These are phyloP conservation scores for Withania somnifera DNA, from an alignment of 305 asterid genomes.

Conservation along the genomic window DNA sequence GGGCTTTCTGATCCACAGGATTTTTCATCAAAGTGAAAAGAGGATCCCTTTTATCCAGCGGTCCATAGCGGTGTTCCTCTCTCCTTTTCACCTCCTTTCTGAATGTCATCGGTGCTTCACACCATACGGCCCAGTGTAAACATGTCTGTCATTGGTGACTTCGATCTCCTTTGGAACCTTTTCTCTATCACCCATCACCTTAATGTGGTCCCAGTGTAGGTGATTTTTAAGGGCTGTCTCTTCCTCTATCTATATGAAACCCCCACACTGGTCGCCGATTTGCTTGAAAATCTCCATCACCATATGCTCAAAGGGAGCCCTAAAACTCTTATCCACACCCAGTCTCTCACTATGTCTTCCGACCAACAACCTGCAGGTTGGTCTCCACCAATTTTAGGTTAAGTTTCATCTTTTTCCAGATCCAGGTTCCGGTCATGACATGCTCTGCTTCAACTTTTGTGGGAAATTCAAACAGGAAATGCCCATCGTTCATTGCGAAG, in stretches of 20 bases:
- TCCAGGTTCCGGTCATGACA: background rate
- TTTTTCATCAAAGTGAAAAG: background rate
- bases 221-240: background rate
- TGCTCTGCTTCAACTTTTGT: background rate
- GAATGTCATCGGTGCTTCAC: background rate
- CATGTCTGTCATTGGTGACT: too few relatives aligned
- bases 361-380: background rate
- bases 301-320: background rate
- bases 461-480: too few relatives aligned
- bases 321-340: background rate
- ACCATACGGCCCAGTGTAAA: too few relatives aligned
- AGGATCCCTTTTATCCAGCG: background rate
- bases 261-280: background rate
- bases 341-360: too few relatives aligned
- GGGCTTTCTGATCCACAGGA: background rate
- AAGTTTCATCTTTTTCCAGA: background rate
- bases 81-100: background rate
- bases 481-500: too few relatives aligned
- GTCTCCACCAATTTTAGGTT: background rate
- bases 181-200: background rate
- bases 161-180: background rate
- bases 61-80: too few relatives aligned
- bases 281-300: background rate
- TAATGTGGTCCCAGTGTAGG: background rate
- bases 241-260: background rate